Evolutionary conservation across 176 grass and related monocot genomes (phyloP).

Genomic region (Raddia distichophylla): DNA sequence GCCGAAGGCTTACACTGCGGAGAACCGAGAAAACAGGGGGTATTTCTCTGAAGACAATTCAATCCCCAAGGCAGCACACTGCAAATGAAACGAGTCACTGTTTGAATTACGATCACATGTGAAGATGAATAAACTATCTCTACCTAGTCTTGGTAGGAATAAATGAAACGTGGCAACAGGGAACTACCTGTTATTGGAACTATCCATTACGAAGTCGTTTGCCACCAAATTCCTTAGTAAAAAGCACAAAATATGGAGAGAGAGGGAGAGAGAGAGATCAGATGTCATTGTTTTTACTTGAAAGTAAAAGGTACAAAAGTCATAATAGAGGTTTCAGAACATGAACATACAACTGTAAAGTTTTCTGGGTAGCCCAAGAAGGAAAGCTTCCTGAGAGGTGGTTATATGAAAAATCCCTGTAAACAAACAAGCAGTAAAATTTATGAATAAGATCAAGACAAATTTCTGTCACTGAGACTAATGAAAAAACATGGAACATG

Average conservation of each 20-base stretch:
- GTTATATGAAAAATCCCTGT: slow-evolving; percentile 95
- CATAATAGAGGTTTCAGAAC: neutral
- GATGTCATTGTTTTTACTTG: neutral
- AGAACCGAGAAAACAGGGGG: slow-evolving; percentile 59
- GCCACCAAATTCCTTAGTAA: slow-evolving; percentile 77
- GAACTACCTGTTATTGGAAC: slow-evolving; percentile 67
- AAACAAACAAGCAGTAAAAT: slow-evolving; percentile 11
- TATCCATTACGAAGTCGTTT: slow-evolving; percentile 69
- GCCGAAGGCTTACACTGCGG: slow-evolving; percentile 55
- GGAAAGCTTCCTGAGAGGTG: slow-evolving; percentile 79
- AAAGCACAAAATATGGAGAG: slow-evolving; percentile 22
- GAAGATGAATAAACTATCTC: neutral
- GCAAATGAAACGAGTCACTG: slow-evolving; percentile 15
- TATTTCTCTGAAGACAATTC: slow-evolving; percentile 64
- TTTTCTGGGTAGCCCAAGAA: slow-evolving; percentile 68
- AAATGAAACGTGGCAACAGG: neutral
- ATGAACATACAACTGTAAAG: slow-evolving; percentile 67
- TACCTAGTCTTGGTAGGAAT: slow-evolving; percentile 5
- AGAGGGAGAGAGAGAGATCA: neutral
- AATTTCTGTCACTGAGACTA: neutral
- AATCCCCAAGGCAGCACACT: slow-evolving; percentile 65
- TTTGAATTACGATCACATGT: slow-evolving; percentile 21
- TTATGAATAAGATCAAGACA: slow-evolving; percentile 10
- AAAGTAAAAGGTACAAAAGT: slow-evolving; percentile 16
- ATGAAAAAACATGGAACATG: neutral